These are phyloP conservation scores for Boletus pseudo-olivaceus DNA, from an alignment of 768 basidiomycete species.

Conservation along the genomic window DNA sequence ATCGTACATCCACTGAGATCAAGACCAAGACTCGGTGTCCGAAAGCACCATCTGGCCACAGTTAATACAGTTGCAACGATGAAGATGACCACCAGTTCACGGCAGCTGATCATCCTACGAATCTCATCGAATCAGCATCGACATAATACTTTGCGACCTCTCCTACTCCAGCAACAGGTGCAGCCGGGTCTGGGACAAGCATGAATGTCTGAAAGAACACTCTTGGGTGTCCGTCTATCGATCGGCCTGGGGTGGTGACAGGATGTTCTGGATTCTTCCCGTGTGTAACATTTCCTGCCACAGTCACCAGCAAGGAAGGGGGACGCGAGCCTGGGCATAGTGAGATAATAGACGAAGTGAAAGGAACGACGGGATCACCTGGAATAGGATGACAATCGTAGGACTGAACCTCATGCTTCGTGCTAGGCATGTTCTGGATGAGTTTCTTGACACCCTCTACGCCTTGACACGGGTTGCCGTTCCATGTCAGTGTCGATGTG, in stretches of 20 bases:
- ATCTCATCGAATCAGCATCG: constrained; percentile 73
- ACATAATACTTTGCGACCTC: constrained; percentile 83
- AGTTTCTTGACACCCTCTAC: constrained; percentile 63
- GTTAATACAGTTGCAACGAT: background rate
- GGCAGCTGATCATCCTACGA: constrained; percentile 57
- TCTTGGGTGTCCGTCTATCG: constrained; percentile 72
- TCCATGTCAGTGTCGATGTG: constrained; percentile 78
- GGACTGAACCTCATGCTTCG: constrained; percentile 82
- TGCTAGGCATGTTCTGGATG: constrained; percentile 68
- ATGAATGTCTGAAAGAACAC: constrained; percentile 88
- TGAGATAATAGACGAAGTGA: constrained; percentile 8
- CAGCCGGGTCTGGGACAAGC: constrained; percentile 70
- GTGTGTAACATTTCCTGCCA: constrained; percentile 76
- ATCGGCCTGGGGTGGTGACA: constrained; percentile 42
- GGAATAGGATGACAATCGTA: constrained; percentile 91
- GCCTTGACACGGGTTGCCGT: constrained; percentile 77
- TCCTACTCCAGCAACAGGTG: constrained; percentile 59
- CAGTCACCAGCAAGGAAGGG: constrained; percentile 73
- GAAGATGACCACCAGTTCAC: background rate
- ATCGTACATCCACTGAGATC: background rate
- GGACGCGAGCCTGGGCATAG: constrained; percentile 62
- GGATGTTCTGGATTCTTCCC: constrained; percentile 62
- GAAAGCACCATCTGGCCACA: background rate
- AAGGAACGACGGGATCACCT: constrained; percentile 40
- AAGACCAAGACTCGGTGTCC: background rate